phyloP scores from a whole-genome alignment of 2,329 filamentous ascomycete genomes.

The Dactylonectria macrodidyma region DNA sequence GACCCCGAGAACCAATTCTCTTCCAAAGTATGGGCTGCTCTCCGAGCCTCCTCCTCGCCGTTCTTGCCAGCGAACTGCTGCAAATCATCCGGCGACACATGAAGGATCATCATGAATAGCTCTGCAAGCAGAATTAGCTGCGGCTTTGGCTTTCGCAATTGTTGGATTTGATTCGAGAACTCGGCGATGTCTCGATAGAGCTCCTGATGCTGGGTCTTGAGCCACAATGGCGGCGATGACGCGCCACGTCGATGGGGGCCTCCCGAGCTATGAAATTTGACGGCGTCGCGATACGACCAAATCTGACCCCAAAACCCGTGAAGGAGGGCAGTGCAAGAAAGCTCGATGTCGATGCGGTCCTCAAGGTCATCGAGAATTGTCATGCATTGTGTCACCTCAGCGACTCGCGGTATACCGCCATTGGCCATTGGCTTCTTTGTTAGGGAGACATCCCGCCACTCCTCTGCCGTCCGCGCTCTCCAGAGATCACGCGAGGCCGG shows the following conservation, averaged over 20 bases:
- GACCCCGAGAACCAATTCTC: slow-evolving; percentile 33
- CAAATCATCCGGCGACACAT: slow-evolving; percentile 42
- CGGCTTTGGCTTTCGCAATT: slow-evolving; percentile 16
- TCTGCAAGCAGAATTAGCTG: slow-evolving; percentile 42
- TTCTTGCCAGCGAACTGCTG: slow-evolving; percentile 40
- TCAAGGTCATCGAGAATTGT: slow-evolving; percentile 38
- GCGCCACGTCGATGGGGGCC: slow-evolving; percentile 19
- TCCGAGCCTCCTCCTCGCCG: slow-evolving; percentile 41
- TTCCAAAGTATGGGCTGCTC: slow-evolving; percentile 34
- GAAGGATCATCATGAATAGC: slow-evolving; percentile 46
- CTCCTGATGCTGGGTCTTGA: slow-evolving; percentile 41
- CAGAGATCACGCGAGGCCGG: slow-evolving; percentile 43
- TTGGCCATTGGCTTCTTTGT: slow-evolving; percentile 29
- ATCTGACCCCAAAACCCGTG: slow-evolving; percentile 46
- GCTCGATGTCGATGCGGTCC: slow-evolving; percentile 38
- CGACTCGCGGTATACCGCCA: slow-evolving; percentile 36
- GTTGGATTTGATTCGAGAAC: slow-evolving; percentile 37
- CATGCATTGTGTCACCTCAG: slow-evolving; percentile 37
- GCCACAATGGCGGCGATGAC: slow-evolving; percentile 38
- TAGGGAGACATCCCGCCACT: slow-evolving; percentile 40
- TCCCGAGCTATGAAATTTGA: slow-evolving; percentile 29
- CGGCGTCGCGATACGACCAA: slow-evolving; percentile 43
- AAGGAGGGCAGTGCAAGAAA: slow-evolving; percentile 37
- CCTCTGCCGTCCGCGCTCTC: slow-evolving; percentile 37
- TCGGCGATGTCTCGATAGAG: slow-evolving; percentile 38